Percentiles rank a stretch among this genome's conserved stretches.
These are phyloP conservation scores for Populus davidiana DNA, from an alignment of 345 rosid genomes.

Conservation along the genomic window DNA sequence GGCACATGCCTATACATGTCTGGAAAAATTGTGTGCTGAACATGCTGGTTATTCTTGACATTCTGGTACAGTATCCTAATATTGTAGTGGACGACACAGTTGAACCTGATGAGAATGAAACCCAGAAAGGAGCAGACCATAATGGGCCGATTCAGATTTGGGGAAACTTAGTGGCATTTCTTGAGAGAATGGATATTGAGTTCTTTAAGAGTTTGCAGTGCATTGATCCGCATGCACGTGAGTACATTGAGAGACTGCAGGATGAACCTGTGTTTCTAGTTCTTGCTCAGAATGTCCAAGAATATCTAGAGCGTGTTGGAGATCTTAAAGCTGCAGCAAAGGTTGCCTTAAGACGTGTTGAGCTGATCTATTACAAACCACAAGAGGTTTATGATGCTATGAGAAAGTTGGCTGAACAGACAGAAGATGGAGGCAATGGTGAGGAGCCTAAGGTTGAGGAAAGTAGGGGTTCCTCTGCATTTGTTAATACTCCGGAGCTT, in stretches of 20 bases:
- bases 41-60: constrained; percentile 75
- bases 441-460: constrained; percentile 54
- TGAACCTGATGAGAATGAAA: constrained; percentile 89
- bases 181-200: constrained; percentile 82
- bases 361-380: constrained; percentile 85
- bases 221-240: constrained; percentile 93
- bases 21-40: constrained; percentile 92
- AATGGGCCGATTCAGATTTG: constrained; percentile 68
- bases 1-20: constrained; percentile 93
- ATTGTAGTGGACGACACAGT: constrained; percentile 69
- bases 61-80: constrained; percentile 67
- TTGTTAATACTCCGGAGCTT: constrained; percentile 68
- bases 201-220: constrained; percentile 94
- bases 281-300: constrained; percentile 90
- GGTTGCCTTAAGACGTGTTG: constrained; percentile 76
- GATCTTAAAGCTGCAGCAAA: constrained; percentile 79
- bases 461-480: constrained; percentile 60
- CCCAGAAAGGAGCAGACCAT: constrained; percentile 65
- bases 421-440: constrained; percentile 46
- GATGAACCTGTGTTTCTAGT: constrained; percentile 84
- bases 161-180: constrained; percentile 90
- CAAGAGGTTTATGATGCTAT: constrained; percentile 93
- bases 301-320: constrained; percentile 60
- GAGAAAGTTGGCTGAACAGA: constrained; percentile 80
- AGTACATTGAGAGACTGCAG: constrained; percentile 76